phyloP scores from a whole-genome alignment of 495 filamentous ascomycete genomes.

The Lophiotrema nucula region DNA sequence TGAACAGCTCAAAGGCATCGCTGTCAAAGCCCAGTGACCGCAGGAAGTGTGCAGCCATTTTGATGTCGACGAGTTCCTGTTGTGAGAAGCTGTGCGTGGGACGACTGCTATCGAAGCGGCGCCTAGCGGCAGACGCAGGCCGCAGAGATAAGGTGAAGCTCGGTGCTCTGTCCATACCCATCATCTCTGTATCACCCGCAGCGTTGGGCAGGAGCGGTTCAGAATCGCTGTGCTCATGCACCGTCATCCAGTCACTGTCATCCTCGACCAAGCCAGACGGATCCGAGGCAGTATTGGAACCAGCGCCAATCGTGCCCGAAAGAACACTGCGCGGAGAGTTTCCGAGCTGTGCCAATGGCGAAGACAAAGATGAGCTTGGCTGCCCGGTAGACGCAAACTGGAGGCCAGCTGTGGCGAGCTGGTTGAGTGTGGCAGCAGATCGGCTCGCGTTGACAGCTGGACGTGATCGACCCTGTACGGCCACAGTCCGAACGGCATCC shows the following conservation, averaged over 20 bases:
- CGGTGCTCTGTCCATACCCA: background rate
- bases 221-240: background rate
- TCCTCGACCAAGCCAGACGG: too few relatives aligned
- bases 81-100: conserved; percentile 19
- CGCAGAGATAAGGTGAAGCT: background rate
- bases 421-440: background rate
- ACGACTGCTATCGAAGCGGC: conserved; percentile 21
- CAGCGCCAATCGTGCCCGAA: background rate
- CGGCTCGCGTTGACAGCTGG: background rate
- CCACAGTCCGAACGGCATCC: background rate
- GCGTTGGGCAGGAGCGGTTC: conserved; percentile 2
- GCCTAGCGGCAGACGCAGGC: background rate
- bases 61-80: conserved; percentile 20
- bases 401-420: background rate
- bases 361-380: background rate
- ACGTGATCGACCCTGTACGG: background rate
- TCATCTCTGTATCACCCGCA: background rate
- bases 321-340: background rate
- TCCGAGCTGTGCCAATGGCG: background rate
- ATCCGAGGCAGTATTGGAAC: too few relatives aligned
- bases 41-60: conserved; percentile 22
- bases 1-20: conserved; percentile 23
- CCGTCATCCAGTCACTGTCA: conserved; percentile 10
- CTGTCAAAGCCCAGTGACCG: conserved; percentile 14
- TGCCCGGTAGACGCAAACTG: background rate